phyloP scores from a whole-genome alignment of 495 filamentous ascomycete species.

The Penicillium desertorum region DNA sequence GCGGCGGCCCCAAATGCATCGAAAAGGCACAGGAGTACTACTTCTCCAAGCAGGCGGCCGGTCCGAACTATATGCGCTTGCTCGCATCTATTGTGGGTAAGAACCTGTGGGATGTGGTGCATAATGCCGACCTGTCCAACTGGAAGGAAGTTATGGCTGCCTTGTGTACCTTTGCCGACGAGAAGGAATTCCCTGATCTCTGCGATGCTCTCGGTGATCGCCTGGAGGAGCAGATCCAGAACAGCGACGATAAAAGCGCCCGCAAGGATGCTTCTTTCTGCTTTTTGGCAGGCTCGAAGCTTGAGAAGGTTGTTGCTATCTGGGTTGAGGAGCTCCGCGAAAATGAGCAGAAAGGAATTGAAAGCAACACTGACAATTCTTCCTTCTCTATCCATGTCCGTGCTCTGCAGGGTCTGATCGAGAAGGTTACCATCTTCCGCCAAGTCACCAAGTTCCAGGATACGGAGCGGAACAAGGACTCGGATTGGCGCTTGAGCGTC shows the following conservation, averaged over 20 bases:
- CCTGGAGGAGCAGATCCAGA: constrained; percentile 66
- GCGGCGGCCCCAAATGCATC: constrained; percentile 88
- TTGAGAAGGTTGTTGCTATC: constrained; percentile 93
- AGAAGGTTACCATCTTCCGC: constrained; percentile 97
- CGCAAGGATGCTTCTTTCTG: constrained; percentile 94
- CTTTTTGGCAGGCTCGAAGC: constrained; percentile 89
- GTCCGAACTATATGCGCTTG: constrained; percentile 88
- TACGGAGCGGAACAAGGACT: constrained; percentile 61
- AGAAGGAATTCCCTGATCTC: constrained; percentile 90
- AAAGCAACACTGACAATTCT: constrained; percentile 65
- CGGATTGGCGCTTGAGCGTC: constrained; percentile 83
- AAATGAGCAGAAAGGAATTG: constrained; percentile 69
- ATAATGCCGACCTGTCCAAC: constrained; percentile 87
- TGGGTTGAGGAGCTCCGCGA: constrained; percentile 90
- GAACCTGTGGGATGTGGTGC: constrained; percentile 96
- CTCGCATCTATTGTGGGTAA: constrained; percentile 91
- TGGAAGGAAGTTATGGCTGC: constrained; percentile 98
- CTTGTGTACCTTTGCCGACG: constrained; percentile 90
- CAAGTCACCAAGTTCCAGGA: constrained; percentile 91
- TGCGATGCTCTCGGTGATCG: constrained; percentile 94
- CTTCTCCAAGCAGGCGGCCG: constrained; percentile 74
- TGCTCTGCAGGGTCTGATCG: constrained; percentile 87
- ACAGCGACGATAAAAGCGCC: constrained; percentile 49
- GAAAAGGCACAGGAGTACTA: constrained; percentile 93
- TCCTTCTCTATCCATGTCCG: constrained; percentile 90